Evolutionary conservation across 2,329 filamentous ascomycete genomes (phyloP).

Genomic region (Alternaria sp.): DNA sequence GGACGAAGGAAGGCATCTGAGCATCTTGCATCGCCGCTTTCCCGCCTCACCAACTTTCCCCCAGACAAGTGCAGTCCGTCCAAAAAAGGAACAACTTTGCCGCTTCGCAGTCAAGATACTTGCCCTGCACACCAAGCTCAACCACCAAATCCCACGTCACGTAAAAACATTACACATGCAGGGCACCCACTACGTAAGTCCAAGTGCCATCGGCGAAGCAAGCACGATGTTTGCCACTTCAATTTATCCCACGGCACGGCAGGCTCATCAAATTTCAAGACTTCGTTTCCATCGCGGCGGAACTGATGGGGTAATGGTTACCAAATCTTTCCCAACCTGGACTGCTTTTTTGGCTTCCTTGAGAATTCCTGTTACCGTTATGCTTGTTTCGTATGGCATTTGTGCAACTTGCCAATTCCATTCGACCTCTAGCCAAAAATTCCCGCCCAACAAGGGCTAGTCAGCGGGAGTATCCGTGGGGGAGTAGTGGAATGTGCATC

Average conservation of each 20-base stretch:
- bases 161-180: slow-evolving; percentile 37
- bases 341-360: slow-evolving; percentile 7
- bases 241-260: slow-evolving; percentile 34
- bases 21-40: slow-evolving; percentile 13
- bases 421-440: neutral
- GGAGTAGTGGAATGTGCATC: slow-evolving; percentile 17
- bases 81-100: neutral
- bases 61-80: neutral
- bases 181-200: slow-evolving; percentile 14
- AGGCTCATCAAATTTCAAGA: slow-evolving; percentile 25
- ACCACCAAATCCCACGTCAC: slow-evolving; percentile 41
- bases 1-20: slow-evolving; percentile 19
- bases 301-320: slow-evolving; percentile 23
- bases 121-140: neutral
- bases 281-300: slow-evolving; percentile 18
- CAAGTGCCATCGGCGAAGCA: slow-evolving; percentile 19
- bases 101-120: neutral
- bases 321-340: slow-evolving; percentile 5
- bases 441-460: slow-evolving; percentile 26
- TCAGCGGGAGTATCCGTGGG: slow-evolving; percentile 36
- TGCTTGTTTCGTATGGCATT: neutral
- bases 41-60: slow-evolving; percentile 12
- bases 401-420: slow-evolving; percentile 3
- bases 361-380: neutral
- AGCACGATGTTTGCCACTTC: slow-evolving; percentile 31